phyloP scores from a whole-genome alignment of 2,329 filamentous ascomycete species.

The Aspergillus fijiensis region DNA sequence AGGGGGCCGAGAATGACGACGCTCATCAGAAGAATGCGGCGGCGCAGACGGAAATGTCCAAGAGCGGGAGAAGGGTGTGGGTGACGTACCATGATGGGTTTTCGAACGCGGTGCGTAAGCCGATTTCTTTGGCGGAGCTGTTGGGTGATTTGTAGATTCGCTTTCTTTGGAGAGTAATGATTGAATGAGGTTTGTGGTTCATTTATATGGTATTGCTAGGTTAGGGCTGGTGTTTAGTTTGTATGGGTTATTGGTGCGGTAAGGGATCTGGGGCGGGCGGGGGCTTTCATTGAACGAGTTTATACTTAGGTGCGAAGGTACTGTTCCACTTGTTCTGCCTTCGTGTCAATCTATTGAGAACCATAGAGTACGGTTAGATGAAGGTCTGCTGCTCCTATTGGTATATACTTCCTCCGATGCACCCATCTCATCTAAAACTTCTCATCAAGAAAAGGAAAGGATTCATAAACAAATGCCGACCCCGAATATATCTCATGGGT shows the following conservation, averaged over 20 bases:
- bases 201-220: not conserved
- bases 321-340: no score
- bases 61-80: conserved; percentile 67
- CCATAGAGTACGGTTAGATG: not conserved
- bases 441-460: not conserved
- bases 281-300: not conserved
- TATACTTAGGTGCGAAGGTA: not conserved
- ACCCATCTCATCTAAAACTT: conserved; percentile 3
- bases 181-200: conserved; percentile 1
- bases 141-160: conserved; percentile 49
- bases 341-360: no score
- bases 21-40: conserved; percentile 1
- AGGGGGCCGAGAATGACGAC: conserved; percentile 34
- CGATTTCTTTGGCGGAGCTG: conserved; percentile 77
- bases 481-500: no score
- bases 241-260: not conserved
- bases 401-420: conserved; percentile 3
- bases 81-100: conserved; percentile 86
- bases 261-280: not conserved
- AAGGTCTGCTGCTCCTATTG: conserved; percentile 4
- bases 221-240: not conserved
- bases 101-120: conserved; percentile 89
- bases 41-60: conserved; percentile 32
- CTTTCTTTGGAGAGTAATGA: not conserved
- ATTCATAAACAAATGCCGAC: not conserved